These are phyloP conservation scores for Aaosphaeria arxii DNA, from an alignment of 2,329 filamentous ascomycete genomes.

Conservation along the genomic window DNA sequence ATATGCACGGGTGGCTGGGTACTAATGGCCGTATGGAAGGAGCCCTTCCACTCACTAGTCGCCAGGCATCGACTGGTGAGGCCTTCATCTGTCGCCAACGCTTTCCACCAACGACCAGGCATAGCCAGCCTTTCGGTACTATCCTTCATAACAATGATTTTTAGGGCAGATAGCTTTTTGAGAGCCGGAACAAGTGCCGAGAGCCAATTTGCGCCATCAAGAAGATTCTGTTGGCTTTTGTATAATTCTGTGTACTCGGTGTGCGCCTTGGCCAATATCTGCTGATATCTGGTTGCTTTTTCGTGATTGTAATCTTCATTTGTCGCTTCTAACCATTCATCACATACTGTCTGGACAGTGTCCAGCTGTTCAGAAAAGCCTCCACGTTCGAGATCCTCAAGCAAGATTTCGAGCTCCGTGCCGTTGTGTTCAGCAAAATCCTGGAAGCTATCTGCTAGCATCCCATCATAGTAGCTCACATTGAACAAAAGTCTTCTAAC, in stretches of 20 bases:
- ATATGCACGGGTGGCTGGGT: constrained; percentile 1
- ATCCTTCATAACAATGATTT: background rate
- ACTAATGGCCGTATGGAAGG: constrained; percentile 1
- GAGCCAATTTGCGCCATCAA: background rate
- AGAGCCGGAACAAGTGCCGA: background rate
- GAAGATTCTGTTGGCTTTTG: background rate
- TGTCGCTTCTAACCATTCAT: background rate
- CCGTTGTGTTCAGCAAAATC: background rate
- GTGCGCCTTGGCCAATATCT: background rate
- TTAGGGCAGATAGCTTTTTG: background rate
- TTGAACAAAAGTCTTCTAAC: constrained; percentile 1
- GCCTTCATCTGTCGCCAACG: background rate
- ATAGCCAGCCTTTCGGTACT: background rate
- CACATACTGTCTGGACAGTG: background rate
- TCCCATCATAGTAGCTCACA: constrained; percentile 1
- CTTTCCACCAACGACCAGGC: background rate
- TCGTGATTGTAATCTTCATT: background rate
- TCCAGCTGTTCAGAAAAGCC: background rate
- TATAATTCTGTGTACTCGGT: background rate
- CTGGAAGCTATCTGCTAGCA: background rate
- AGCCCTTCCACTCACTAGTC: constrained; percentile 1
- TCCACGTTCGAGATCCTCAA: background rate
- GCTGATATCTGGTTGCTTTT: background rate
- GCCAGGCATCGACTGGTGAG: background rate
- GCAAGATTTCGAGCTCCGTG: background rate